Percentiles rank a stretch among this genome's conserved stretches.
phyloP scores from a whole-genome alignment of 2,329 filamentous ascomycete species.

The Ambrosiella xylebori region DNA sequence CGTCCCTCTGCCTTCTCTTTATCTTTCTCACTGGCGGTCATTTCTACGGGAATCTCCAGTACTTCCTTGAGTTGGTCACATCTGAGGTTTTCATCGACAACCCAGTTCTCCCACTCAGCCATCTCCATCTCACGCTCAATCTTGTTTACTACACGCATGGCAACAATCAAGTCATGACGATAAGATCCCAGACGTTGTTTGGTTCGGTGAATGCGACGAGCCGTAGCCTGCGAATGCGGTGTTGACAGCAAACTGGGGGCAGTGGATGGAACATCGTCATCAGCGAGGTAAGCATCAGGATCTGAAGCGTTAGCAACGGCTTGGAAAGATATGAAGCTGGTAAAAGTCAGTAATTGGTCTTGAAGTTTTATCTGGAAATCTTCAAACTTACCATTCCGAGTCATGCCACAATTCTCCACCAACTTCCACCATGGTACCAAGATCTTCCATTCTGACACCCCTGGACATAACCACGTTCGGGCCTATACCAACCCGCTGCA shows the following conservation, averaged over 20 bases:
- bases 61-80: constrained; percentile 42
- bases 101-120: constrained; percentile 88
- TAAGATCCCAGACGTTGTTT: constrained; percentile 69
- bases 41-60: neutral
- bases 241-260: constrained; percentile 29
- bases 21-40: neutral
- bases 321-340: constrained; percentile 44
- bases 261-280: constrained; percentile 29
- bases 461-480: constrained; percentile 71
- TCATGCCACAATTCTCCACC: constrained; percentile 10
- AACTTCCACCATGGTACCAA: constrained; percentile 44
- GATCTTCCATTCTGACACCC: constrained; percentile 65
- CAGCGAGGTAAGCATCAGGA: constrained; percentile 38
- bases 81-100: constrained; percentile 57
- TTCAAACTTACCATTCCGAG: constrained; percentile 8
- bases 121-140: constrained; percentile 74
- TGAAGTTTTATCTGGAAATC: neutral
- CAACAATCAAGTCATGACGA: constrained; percentile 78
- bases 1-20: neutral
- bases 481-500: constrained; percentile 62
- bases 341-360: neutral
- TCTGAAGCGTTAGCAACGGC: constrained; percentile 40
- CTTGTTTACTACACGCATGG: constrained; percentile 74
- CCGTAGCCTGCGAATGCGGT: constrained; percentile 24
- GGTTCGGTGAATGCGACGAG: constrained; percentile 56